Evolutionary conservation across 2,329 filamentous ascomycete genomes (phyloP), one percentile per base, ranked within the genome.

Genomic region (Huntiella decipiens): DNA sequence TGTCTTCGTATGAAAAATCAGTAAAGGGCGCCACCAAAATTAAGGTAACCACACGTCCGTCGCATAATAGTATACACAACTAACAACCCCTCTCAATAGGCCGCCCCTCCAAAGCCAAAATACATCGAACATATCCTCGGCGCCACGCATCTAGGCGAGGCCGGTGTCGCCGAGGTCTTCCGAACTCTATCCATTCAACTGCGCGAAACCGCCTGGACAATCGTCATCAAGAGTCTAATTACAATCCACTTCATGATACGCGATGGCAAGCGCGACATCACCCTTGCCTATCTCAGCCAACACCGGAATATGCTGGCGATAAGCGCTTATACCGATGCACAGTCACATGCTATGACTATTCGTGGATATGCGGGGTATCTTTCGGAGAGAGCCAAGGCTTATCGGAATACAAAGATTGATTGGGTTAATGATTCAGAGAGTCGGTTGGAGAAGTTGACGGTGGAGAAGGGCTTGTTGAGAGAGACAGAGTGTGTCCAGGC

Each of bases 21-120:
- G 91, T 98, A 60, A 96, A 96, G 71, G 91, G 88, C 66, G 88
- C 84, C 56, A 96, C 88, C 57, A 96, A 96, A 71, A 84, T 93
- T 61, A 96, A 95, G 77, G 86, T 87, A 49, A 15, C 44, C 17
- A 13, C 31, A 4, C 28, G 33, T 8, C 15, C 15, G n/a, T 39
- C 34, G n/a, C 16, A 16, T 13, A 34, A n/a, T 4, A 10, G 16
- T 41, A 4, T 10, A 17, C 7, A 16, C 39, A 40, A n/a, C 46
- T 51, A 48, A 51, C 43, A 34, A 4, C 22, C 4, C 28, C n/a
- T 49, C 32, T 31, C 32, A 33, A 41, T 17, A 51, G 49, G 51
- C 50, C 19, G 91, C 91, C 54, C 84, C 91, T 51, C 91, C 91
- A 44, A 98, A 98, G 67, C 91, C 88, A 47, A 98, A 98, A 66